Conservation (phyloP, 306 rosid genomes). For the Inga laurina region DNA sequence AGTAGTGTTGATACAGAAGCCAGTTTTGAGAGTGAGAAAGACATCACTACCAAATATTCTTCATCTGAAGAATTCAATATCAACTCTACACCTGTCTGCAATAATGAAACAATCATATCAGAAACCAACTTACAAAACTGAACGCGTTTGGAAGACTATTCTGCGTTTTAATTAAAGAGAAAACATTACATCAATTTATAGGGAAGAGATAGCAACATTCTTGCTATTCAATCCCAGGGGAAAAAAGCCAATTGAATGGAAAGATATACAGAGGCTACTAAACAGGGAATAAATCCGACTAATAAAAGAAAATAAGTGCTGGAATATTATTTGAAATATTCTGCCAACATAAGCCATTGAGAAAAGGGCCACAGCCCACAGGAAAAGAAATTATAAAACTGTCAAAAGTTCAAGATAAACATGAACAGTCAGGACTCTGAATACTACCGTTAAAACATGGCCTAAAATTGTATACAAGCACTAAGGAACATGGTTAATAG, state of each 20-base stretch:
- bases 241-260: background rate
- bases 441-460: slow-evolving; percentile 5
- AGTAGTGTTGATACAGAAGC: slow-evolving; percentile 55
- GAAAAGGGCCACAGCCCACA: background rate
- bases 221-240: background rate
- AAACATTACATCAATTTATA: background rate
- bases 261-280: background rate
- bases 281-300: background rate
- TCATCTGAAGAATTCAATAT: slow-evolving; percentile 53
- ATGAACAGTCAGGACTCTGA: background rate
- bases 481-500: background rate
- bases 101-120: slow-evolving; percentile 18
- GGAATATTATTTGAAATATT: background rate
- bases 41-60: slow-evolving; percentile 56
- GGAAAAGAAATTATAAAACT: background rate
- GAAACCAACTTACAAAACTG: slow-evolving; percentile 4
- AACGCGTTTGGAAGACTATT: background rate
- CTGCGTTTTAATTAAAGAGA: background rate
- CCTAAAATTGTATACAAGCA: slow-evolving; percentile 13
- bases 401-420: background rate
- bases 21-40: slow-evolving; percentile 71
- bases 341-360: background rate
- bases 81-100: slow-evolving; percentile 67
- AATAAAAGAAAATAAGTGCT: background rate
- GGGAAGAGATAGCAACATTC: background rate